Percentiles rank a stretch among this genome's conserved stretches.
Evolutionary conservation across 805 yeast species (phyloP).

Genomic region (Lipomyces sp.): DNA sequence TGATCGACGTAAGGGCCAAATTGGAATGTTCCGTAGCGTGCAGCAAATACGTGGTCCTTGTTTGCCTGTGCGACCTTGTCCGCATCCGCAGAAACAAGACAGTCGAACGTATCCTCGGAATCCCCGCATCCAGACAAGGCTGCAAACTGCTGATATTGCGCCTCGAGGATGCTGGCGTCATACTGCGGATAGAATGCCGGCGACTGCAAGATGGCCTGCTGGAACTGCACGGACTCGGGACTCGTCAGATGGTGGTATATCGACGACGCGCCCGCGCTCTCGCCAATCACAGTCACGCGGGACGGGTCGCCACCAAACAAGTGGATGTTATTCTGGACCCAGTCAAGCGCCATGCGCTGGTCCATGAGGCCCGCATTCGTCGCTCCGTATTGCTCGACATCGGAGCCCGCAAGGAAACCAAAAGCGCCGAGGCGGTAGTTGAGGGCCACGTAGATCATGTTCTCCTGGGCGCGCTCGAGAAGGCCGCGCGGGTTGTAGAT

Average conservation of each 20-base stretch:
- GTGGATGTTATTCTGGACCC: constrained; percentile 40
- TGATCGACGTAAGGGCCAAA: constrained; percentile 29
- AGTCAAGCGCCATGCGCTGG: constrained; percentile 39
- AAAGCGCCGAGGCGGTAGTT: constrained; percentile 36
- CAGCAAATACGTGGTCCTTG: constrained; percentile 3
- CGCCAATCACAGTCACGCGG: constrained; percentile 41
- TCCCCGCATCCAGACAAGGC: constrained; percentile 12
- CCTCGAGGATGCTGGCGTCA: constrained; percentile 12
- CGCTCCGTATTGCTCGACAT: constrained; percentile 31
- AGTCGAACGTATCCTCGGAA: constrained; percentile 12
- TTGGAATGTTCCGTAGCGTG: constrained; percentile 20
- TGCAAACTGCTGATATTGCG: constrained; percentile 16
- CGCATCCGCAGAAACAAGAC: constrained; percentile 12
- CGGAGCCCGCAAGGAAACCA: constrained; percentile 38
- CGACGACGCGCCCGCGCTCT: constrained; percentile 43
- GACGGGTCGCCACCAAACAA: constrained; percentile 42
- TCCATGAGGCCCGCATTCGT: constrained; percentile 42
- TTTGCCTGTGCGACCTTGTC: constrained; percentile 15
- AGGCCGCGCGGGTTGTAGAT: constrained; percentile 20
- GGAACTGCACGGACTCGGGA: constrained; percentile 30
- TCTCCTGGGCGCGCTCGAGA: constrained; percentile 14
- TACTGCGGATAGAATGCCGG: constrained; percentile 26
- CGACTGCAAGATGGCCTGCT: constrained; percentile 27
- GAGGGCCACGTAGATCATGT: constrained; percentile 25
- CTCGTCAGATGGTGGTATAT: constrained; percentile 34